phyloP scores from a whole-genome alignment of 179 eudicot species.

The Spergularia azorica region DNA sequence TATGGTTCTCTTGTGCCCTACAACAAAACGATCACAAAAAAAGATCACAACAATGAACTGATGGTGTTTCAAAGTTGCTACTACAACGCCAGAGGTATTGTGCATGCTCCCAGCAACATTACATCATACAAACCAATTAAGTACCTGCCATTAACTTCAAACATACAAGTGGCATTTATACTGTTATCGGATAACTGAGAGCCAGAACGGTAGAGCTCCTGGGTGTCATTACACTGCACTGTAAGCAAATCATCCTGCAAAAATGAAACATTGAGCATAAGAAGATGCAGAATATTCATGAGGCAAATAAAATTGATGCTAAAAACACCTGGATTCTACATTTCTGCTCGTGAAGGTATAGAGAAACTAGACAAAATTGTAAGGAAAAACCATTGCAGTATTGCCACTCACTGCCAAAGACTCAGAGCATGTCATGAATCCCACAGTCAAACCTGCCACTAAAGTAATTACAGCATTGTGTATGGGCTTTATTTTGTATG shows the following conservation, averaged over 20 bases:
- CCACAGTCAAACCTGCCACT: constrained; percentile 4
- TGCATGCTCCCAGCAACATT: constrained; percentile 1
- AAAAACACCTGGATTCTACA: not conserved
- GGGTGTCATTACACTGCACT: constrained; percentile 33
- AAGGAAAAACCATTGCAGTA: not conserved
- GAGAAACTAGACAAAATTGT: not conserved
- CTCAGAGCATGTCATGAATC: not conserved
- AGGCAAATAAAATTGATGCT: constrained; percentile 8
- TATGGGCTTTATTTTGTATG: too few species aligned
- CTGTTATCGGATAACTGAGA: constrained; percentile 44
- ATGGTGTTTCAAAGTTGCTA: not conserved
- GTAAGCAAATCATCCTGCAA: constrained; percentile 59
- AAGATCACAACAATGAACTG: constrained; percentile 11
- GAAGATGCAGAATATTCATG: not conserved
- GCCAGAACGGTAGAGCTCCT: constrained; percentile 43
- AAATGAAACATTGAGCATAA: constrained; percentile 9
- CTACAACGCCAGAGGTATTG: constrained; percentile 6
- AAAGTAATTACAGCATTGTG: constrained; percentile 3
- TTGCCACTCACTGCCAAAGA: not conserved
- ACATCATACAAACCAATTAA: not conserved
- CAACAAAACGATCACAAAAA: constrained; percentile 19
- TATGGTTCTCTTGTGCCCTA: constrained; percentile 59
- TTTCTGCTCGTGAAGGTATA: not conserved
- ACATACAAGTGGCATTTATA: constrained; percentile 29
- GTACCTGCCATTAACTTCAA: constrained; percentile 57